Base-by-base conservation (phyloP, 345 rosid species). In the Melastoma malabathricum region DNA sequence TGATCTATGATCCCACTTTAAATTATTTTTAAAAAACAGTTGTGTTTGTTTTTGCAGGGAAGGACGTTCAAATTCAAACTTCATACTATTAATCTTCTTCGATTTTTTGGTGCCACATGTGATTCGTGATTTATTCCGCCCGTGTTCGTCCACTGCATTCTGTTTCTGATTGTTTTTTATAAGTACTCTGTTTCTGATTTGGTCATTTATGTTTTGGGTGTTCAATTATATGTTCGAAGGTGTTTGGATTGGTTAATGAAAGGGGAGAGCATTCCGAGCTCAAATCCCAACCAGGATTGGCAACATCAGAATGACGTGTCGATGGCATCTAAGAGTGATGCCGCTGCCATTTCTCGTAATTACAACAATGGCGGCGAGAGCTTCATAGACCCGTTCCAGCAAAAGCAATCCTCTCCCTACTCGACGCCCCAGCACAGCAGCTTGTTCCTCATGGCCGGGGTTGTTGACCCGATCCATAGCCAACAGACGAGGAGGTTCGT, bases 161-260 rank as follows among this genome's bases (percentile, higher is more conserved):
- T 51, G 44, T 51, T 31, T 34, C 44, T 51, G 55, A 9, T 43
- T 51, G 31, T 20, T 22, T 50, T 51, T 50, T 52, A 27, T 25
- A n/a, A n/a, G n/a, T n/a, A n/a, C n/a, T 17, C 17, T 51, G 44
- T 51, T 31, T n/a, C n/a, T n/a, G n/a, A n/a, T n/a, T n/a, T 45
- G 18, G 43, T 48, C 50, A 38, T 44, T 41, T 57, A 67, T 25
- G 49, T 1, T 41, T 44, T 56, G 17, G 47, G 38, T 52, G 38
- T 23, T 47, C 65, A 15, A 43, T 62, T 18, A 44, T 61, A 6
- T 38, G 57, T 64, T 47, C 78, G 84, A 77, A 89, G 97, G 73
- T 63, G 66, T 50, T 62, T 79, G 69, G 90, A 83, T 31, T 83
- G 95, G 94, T 77, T 76, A 72, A 69, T 69, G 69, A 81, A 78